A percentile compares a stretch with the other conserved stretches of the same genome.
These are phyloP conservation scores for Kwoniella shandongensis DNA, from an alignment of 768 basidiomycete species.

Conservation along the genomic window DNA sequence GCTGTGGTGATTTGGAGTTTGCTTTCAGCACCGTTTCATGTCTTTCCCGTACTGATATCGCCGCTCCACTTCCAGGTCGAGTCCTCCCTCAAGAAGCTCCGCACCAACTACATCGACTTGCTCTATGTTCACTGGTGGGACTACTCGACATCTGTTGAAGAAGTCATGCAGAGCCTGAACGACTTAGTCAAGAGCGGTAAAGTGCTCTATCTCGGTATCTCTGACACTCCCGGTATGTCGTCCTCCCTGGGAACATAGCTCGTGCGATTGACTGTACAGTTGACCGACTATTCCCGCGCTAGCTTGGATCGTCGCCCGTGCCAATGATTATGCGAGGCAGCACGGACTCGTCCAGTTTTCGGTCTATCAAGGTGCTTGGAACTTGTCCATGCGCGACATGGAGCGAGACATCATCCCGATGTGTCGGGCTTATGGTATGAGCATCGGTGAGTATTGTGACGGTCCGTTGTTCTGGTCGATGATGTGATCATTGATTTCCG, in stretches of 20 bases:
- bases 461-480: neutral
- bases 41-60: neutral
- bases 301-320: slow-evolving; percentile 35
- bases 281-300: neutral
- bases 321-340: slow-evolving; percentile 59
- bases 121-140: slow-evolving; percentile 57
- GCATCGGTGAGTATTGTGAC: slow-evolving; percentile 15
- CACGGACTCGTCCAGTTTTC: slow-evolving; percentile 61
- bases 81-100: slow-evolving; percentile 35
- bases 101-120: slow-evolving; percentile 41
- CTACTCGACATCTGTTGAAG: slow-evolving; percentile 59
- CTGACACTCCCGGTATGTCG: slow-evolving; percentile 38
- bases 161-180: slow-evolving; percentile 63
- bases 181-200: slow-evolving; percentile 60
- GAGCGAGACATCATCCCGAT: slow-evolving; percentile 62
- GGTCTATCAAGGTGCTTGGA: slow-evolving; percentile 56
- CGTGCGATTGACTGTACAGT: too few species aligned
- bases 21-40: neutral
- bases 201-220: slow-evolving; percentile 46
- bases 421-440: slow-evolving; percentile 32
- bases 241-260: neutral
- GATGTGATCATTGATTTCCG: neutral
- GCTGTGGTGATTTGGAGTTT: neutral
- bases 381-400: slow-evolving; percentile 54
- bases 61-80: slow-evolving; percentile 20